Percentiles rank a stretch among this genome's conserved stretches.
Conservation (phyloP, 495 filamentous ascomycete genomes). For the Aspergillus funiculosus region DNA sequence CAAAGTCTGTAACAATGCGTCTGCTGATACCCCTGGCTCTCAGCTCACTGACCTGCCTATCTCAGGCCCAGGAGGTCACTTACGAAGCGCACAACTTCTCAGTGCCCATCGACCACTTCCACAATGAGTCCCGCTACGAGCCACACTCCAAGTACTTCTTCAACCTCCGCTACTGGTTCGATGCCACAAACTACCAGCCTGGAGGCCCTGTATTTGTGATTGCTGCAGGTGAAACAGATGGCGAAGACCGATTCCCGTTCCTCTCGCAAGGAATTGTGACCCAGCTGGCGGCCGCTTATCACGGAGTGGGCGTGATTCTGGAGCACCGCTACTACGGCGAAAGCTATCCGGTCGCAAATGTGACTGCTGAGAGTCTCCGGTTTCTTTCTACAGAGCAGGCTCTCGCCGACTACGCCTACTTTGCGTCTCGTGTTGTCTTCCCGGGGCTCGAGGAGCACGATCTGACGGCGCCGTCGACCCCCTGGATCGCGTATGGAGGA, state of each 20-base stretch:
- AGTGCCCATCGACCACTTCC: constrained; percentile 70
- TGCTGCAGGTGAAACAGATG: constrained; percentile 58
- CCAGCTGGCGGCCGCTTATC: constrained; percentile 55
- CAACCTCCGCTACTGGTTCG: constrained; percentile 67
- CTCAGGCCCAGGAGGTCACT: constrained; percentile 16
- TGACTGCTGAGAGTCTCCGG: constrained; percentile 59
- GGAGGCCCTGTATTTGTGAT: constrained; percentile 72
- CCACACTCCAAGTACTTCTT: constrained; percentile 59
- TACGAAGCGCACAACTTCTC: constrained; percentile 49
- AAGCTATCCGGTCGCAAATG: constrained; percentile 52
- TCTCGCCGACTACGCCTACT: constrained; percentile 65
- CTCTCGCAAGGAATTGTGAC: constrained; percentile 65
- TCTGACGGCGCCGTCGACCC: constrained; percentile 50
- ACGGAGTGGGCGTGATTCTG: constrained; percentile 66
- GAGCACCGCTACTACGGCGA: constrained; percentile 71
- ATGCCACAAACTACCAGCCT: constrained; percentile 55
- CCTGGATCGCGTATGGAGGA: constrained; percentile 68
- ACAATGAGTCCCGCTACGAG: constrained; percentile 61
- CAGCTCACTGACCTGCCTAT: too few species aligned
- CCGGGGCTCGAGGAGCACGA: constrained; percentile 56
- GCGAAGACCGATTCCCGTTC: constrained; percentile 50
- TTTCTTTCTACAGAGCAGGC: constrained; percentile 74
- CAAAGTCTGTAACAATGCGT: too few species aligned
- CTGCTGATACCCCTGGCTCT: too few species aligned
- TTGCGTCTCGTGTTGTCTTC: constrained; percentile 61